Evolutionary conservation across 139 green algal genomes (phyloP).

Genomic region (Chlamydomonas sp.): DNA sequence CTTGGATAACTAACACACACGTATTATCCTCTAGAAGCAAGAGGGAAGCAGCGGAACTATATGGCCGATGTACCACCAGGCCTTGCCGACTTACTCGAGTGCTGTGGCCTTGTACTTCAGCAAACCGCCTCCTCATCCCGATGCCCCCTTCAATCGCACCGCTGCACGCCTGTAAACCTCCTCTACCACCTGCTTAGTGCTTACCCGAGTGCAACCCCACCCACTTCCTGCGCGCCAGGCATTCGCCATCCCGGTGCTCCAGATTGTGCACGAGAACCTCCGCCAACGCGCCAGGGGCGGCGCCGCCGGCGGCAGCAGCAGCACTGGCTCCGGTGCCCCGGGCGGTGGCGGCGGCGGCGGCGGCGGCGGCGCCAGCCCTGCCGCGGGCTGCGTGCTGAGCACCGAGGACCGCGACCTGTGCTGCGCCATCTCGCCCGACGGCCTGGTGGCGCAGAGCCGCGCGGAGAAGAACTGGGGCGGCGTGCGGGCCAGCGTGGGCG

Average conservation of each 20-base stretch:
- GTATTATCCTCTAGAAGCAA: too few relatives aligned
- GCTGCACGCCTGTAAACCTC: too few relatives aligned
- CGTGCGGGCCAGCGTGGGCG: slow-evolving; percentile 61
- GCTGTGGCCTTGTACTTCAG: too few relatives aligned
- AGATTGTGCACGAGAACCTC: slow-evolving; percentile 78
- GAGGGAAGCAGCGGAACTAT: too few relatives aligned
- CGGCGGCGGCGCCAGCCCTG: not conserved
- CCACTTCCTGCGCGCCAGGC: slow-evolving; percentile 71
- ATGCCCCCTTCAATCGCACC: too few relatives aligned
- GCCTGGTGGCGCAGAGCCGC: slow-evolving; percentile 63
- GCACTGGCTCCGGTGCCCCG: not conserved
- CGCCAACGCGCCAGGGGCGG: slow-evolving; percentile 1
- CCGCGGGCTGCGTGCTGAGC: slow-evolving; percentile 45
- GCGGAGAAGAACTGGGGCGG: slow-evolving; percentile 69
- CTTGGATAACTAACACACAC: too few relatives aligned
- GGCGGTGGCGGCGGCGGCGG: not conserved
- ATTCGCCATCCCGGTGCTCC: slow-evolving; percentile 79
- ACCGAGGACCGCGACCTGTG: slow-evolving; percentile 66
- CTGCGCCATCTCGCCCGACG: slow-evolving; percentile 65
- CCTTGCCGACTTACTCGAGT: too few relatives aligned
- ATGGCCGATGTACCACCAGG: too few relatives aligned
- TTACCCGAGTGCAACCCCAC: not conserved
- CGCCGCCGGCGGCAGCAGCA: slow-evolving; percentile 2
- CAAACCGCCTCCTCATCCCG: too few relatives aligned
- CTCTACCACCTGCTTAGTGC: not conserved